Evolutionary conservation across 495 filamentous ascomycete species (phyloP).

Genomic region (Penicillium pancosmium): DNA sequence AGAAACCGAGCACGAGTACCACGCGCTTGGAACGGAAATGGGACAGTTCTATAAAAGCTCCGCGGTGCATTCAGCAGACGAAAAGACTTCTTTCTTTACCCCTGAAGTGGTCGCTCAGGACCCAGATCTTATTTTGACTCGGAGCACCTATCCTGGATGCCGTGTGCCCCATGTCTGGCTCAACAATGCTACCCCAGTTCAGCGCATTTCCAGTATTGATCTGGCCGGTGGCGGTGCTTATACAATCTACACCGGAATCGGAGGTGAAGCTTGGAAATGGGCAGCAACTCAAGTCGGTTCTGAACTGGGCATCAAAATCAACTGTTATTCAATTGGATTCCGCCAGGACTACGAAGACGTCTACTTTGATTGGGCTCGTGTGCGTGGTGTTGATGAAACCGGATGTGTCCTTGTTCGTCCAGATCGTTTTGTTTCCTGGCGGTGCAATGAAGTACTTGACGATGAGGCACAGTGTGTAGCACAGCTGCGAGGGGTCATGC

Average conservation of each 20-base stretch:
- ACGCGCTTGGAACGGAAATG: conserved; percentile 54
- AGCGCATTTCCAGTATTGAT: conserved; percentile 53
- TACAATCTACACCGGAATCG: conserved; percentile 50
- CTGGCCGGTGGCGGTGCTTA: conserved; percentile 54
- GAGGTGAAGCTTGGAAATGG: conserved; percentile 51
- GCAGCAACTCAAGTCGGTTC: conserved; percentile 38
- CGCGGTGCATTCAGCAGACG: conserved; percentile 41
- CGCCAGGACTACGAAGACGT: conserved; percentile 54
- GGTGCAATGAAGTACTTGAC: conserved; percentile 14
- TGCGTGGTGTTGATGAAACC: conserved; percentile 51
- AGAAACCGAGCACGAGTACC: conserved; percentile 48
- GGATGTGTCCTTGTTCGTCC: conserved; percentile 54
- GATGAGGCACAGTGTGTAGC: conserved; percentile 12
- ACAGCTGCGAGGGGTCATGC: conserved; percentile 20
- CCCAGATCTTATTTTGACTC: conserved; percentile 22
- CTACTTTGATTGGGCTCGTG: conserved; percentile 52
- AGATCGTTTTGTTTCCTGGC: conserved; percentile 52
- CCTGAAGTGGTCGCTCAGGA: conserved; percentile 33
- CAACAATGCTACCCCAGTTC: conserved; percentile 41
- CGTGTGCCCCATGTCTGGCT: conserved; percentile 59
- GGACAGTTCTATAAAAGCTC: conserved; percentile 48
- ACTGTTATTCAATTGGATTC: conserved; percentile 49
- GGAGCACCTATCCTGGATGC: conserved; percentile 51
- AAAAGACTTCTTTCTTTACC: conserved; percentile 30
- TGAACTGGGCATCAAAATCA: conserved; percentile 41